Percentiles rank a stretch among this genome's conserved stretches.
phyloP scores from a whole-genome alignment of 345 rosid genomes.

The Euphorbia tirucalli region DNA sequence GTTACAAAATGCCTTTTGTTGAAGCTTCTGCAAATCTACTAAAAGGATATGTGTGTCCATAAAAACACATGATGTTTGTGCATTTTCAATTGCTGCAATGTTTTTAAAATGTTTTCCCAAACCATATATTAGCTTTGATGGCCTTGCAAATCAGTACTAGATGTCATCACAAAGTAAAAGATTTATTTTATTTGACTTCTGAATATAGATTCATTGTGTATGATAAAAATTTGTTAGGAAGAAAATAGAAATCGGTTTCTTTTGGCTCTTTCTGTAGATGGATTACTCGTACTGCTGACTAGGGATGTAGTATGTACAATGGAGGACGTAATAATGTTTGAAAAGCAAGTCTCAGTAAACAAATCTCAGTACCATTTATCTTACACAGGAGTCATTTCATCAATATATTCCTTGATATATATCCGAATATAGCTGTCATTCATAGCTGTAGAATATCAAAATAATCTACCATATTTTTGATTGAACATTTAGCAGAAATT shows the following conservation, averaged over 20 bases:
- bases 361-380: too few relatives aligned
- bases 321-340: not conserved
- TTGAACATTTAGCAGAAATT: not conserved
- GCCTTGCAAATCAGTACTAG: not conserved
- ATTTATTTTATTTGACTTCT: not conserved
- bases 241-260: not conserved
- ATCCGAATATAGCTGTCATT: not conserved
- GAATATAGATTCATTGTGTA: not conserved
- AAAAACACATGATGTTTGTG: too few relatives aligned
- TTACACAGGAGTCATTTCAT: not conserved
- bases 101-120: not conserved
- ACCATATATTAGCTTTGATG: not conserved
- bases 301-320: not conserved
- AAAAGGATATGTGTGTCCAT: not conserved
- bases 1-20: slow-evolving; percentile 5
- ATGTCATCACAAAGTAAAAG: not conserved
- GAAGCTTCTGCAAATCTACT: not conserved
- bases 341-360: not conserved
- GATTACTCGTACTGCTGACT: not conserved
- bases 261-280: not conserved
- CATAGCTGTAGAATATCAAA: not conserved
- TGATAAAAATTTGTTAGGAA: too few relatives aligned
- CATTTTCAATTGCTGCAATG: not conserved
- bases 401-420: not conserved
- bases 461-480: not conserved